A percentile compares a stretch with the other conserved stretches of the same genome.
Conservation (phyloP, 306 rosid species). For the Vachellia pachyceras region DNA sequence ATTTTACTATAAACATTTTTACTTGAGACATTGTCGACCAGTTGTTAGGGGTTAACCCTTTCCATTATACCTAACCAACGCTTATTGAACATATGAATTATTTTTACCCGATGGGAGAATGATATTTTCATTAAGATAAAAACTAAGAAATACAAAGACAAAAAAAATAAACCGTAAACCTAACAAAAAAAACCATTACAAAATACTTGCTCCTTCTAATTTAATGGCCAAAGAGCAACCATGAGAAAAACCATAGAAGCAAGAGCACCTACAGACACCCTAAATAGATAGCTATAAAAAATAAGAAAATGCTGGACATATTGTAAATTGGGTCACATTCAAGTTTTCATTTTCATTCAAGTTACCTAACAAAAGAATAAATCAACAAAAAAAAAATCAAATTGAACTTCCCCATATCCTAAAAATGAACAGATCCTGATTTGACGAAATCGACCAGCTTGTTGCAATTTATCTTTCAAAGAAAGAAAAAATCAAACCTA, state of each 20-base stretch:
- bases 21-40: too few species aligned
- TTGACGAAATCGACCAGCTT: background rate
- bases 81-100: background rate
- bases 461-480: background rate
- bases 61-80: too few species aligned
- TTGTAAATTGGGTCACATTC: too few species aligned
- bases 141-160: background rate
- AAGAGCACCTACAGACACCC: too few species aligned
- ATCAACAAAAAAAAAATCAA: background rate
- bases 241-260: too few species aligned
- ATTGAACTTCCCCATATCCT: background rate
- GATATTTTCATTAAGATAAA: background rate
- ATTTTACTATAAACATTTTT: too few species aligned
- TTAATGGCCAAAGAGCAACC: too few species aligned
- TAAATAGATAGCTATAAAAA: too few species aligned
- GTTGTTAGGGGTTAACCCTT: too few species aligned
- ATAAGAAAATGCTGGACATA: background rate
- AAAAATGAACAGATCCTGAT: background rate
- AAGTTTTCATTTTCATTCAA: background rate
- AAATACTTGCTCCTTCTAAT: too few species aligned
- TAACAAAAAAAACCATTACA: background rate
- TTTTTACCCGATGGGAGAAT: background rate
- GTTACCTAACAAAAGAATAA: background rate
- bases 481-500: background rate
- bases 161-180: background rate